Percentiles rank a stretch among this genome's conserved stretches.
These are phyloP conservation scores for Paramyrothecium roridum DNA, from an alignment of 2,329 filamentous ascomycete species.

Conservation along the genomic window DNA sequence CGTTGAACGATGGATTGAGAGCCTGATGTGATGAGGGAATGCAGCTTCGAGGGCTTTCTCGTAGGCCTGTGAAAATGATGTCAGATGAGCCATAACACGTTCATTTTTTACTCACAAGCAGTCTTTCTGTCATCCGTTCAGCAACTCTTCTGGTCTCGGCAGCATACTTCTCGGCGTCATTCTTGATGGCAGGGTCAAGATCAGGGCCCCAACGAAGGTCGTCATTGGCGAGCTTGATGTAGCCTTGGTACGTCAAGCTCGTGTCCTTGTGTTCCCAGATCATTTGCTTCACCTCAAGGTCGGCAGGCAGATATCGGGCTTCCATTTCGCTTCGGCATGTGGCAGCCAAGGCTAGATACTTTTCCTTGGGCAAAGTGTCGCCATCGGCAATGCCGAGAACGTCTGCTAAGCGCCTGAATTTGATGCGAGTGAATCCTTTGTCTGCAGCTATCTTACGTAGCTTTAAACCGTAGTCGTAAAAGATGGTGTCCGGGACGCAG, in stretches of 20 bases:
- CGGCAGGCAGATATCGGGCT: neutral
- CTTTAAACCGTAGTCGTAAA: constrained; percentile 5
- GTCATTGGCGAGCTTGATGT: constrained; percentile 1
- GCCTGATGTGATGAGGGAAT: neutral
- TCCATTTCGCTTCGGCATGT: constrained; percentile 2
- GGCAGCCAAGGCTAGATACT: neutral
- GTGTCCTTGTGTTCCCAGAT: constrained; percentile 1
- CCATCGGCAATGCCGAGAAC: neutral
- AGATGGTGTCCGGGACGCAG: constrained; percentile 1
- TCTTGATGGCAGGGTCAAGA: neutral
- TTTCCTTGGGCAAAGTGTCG: neutral
- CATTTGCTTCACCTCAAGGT: neutral
- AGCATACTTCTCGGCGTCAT: constrained; percentile 1
- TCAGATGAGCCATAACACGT: neutral
- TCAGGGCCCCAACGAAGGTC: constrained; percentile 5
- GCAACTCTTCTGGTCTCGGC: neutral
- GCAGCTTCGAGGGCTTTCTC: neutral
- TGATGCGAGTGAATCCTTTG: neutral
- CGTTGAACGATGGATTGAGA: constrained; percentile 5
- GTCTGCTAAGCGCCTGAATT: neutral
- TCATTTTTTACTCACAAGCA: neutral
- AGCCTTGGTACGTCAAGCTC: constrained; percentile 1
- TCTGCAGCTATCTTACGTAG: constrained; percentile 2
- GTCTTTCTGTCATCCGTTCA: neutral
- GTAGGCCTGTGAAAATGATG: neutral